These are phyloP conservation scores for Linnemannia exigua DNA, from an alignment of 192 early-diverging fungal species.

Conservation along the genomic window DNA sequence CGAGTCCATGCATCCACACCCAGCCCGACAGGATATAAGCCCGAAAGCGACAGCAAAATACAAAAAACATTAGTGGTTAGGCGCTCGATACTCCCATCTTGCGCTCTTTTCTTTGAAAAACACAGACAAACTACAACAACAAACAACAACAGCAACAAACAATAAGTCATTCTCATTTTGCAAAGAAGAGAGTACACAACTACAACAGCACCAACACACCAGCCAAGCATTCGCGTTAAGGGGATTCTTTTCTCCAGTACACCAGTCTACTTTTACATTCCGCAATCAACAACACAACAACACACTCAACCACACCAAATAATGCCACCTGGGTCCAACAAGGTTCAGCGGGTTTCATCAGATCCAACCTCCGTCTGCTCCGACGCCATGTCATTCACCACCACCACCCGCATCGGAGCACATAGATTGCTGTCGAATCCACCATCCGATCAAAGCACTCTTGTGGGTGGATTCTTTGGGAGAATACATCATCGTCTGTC, in stretches of 20 bases:
- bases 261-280: not conserved
- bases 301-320: not conserved
- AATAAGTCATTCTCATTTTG: not conserved
- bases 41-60: constrained; percentile 32
- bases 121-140: not conserved
- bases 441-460: not conserved
- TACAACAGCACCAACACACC: not conserved
- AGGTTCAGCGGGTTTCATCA: not conserved
- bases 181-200: not conserved
- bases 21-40: constrained; percentile 3
- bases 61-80: constrained; percentile 37
- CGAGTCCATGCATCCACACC: constrained; percentile 29
- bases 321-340: not conserved
- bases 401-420: constrained; percentile 4
- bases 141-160: not conserved
- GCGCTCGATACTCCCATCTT: constrained; percentile 11
- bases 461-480: not conserved
- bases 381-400: not conserved
- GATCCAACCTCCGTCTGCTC: not conserved
- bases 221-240: not conserved
- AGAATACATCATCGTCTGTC: not conserved
- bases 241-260: not conserved
- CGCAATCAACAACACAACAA: not conserved
- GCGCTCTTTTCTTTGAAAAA: not conserved
- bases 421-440: not conserved